Evolutionary conservation across 169 alveolate species (phyloP), one percentile per base, ranked within the genome.

Genomic region (Sarcocystis neurona): DNA sequence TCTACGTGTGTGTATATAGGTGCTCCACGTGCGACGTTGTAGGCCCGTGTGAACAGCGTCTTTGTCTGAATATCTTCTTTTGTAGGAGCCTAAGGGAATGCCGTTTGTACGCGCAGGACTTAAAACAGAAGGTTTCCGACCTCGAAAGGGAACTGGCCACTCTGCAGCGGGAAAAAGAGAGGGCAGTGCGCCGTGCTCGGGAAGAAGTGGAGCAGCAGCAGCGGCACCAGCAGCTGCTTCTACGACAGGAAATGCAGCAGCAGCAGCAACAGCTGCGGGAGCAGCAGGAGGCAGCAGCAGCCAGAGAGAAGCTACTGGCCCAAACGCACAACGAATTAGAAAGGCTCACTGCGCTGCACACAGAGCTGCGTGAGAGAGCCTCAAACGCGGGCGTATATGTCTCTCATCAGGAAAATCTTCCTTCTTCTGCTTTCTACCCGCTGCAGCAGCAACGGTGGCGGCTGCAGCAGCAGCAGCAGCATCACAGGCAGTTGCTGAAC

Each of bases 331-430:
- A 4, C n/a, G 82, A 72, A 39, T 1, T 72, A 39, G 82, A 72
- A 53, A 37, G 82, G 32, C 53, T 72, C 37, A 72, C 39, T 56
- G 15, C 0, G 39, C 82, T 34, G 46, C 34, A 39, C 5, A 30
- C 41, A 15, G 48, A 72, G 82, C 41, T 47, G 82, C 82, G 41
- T 3, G 39, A 72, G 82, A 72, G 32, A 39, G 82, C n/a, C 82
- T 12, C 82, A 72, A 23, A 34, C 39, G 53, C 82, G 2, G 0
- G 58, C 34, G 46, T n/a, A n/a, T n/a, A n/a, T n/a, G n/a, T n/a
- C n/a, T n/a, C n/a, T n/a, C n/a, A n/a, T n/a, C n/a, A n/a, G n/a
- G n/a, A n/a, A n/a, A n/a, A n/a, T n/a, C n/a, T n/a, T n/a, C n/a
- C n/a, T n/a, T n/a, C n/a, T n/a, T n/a, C n/a, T n/a, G n/a, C n/a